phyloP scores from a whole-genome alignment of 108 stramenopile species.

The Bacterosira constricta region DNA sequence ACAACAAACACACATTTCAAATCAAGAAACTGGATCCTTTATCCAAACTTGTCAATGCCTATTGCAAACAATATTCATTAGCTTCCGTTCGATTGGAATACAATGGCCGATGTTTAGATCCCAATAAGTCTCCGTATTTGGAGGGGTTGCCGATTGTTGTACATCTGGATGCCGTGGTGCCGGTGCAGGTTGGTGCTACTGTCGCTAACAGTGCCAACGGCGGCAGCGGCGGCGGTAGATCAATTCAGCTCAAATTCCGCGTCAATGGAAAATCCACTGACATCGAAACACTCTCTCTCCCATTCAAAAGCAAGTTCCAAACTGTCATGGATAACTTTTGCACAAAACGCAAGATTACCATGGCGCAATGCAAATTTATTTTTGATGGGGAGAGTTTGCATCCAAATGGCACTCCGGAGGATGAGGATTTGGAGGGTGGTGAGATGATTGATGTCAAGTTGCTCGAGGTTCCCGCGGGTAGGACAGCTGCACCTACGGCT shows the following conservation, averaged over 20 bases:
- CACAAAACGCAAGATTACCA: constrained; percentile 6
- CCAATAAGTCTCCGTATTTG: constrained; percentile 10
- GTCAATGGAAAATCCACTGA: constrained; percentile 40
- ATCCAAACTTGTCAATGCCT: constrained; percentile 10
- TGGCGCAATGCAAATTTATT: constrained; percentile 24
- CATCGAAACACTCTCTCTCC: constrained; percentile 1
- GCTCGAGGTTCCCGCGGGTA: background rate
- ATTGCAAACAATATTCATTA: constrained; percentile 8
- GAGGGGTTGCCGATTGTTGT: constrained; percentile 18
- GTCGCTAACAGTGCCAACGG: background rate
- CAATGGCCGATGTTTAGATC: constrained; percentile 20
- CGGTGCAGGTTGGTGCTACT: too few species aligned
- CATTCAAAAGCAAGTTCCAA: constrained; percentile 15
- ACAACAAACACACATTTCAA: constrained; percentile 23
- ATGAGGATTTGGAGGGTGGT: constrained; percentile 55
- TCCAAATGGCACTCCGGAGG: constrained; percentile 30
- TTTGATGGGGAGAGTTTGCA: constrained; percentile 57
- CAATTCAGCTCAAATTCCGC: constrained; percentile 30
- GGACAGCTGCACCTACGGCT: too few species aligned
- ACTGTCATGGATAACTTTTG: constrained; percentile 21
- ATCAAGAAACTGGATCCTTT: constrained; percentile 15
- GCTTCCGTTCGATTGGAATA: constrained; percentile 9
- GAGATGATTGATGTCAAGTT: constrained; percentile 67
- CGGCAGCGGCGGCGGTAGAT: background rate
- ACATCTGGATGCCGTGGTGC: constrained; percentile 24